Conservation (phyloP, 352 stramenopile species). For the Phytophthora multivora region DNA sequence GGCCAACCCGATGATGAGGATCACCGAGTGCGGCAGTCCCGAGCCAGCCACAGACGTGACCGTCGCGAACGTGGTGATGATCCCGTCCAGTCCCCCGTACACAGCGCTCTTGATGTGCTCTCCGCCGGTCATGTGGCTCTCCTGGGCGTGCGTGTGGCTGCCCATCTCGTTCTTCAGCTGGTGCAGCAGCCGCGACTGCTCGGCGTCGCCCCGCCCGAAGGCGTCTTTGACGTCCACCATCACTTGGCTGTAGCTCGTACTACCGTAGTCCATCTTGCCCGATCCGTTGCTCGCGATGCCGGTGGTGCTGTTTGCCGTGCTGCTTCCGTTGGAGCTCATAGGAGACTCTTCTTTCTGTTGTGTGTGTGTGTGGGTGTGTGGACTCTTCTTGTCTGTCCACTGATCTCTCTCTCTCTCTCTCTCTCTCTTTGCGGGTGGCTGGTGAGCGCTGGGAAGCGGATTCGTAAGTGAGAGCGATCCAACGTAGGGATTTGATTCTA, state of each 20-base stretch:
- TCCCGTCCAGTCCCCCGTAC: constrained; percentile 96
- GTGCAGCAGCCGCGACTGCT: constrained; percentile 64
- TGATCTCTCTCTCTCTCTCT: too few species aligned
- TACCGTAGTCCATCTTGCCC: constrained; percentile 53
- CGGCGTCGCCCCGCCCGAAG: constrained; percentile 49
- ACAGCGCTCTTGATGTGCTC: constrained; percentile 90
- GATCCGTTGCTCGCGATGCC: constrained; percentile 30
- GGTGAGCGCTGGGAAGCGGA: constrained; percentile 16
- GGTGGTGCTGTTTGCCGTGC: constrained; percentile 17
- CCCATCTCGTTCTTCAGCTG: constrained; percentile 72
- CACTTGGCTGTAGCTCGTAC: constrained; percentile 42
- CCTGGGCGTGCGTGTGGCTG: constrained; percentile 58
- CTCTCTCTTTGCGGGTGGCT: too few species aligned
- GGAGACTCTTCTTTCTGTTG: too few species aligned
- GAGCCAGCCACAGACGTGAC: constrained; percentile 94
- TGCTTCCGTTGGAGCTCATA: constrained; percentile 32
- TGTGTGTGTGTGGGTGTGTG: neutral
- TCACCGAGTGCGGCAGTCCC: constrained; percentile 85
- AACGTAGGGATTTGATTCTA: constrained; percentile 4
- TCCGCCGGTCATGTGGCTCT: constrained; percentile 76
- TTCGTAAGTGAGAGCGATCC: constrained; percentile 25
- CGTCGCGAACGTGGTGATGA: constrained; percentile 96
- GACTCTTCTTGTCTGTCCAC: too few species aligned
- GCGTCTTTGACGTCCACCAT: constrained; percentile 63
- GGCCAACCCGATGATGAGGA: constrained; percentile 95